phyloP scores from a whole-genome alignment of 164 flowering plant species.

The Liriodendron chinense region DNA sequence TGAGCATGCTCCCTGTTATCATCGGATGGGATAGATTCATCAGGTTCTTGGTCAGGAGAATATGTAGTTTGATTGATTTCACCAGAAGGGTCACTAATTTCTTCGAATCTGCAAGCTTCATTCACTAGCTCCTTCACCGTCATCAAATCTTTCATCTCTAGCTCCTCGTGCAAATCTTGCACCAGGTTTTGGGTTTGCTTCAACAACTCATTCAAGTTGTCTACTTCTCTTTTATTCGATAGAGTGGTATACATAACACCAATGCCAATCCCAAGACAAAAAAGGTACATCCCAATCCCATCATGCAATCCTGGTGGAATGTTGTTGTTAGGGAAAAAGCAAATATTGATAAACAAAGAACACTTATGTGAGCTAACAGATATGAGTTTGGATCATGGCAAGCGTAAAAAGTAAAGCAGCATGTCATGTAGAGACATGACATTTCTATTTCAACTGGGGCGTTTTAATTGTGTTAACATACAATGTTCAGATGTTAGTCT shows the following conservation, averaged over 20 bases:
- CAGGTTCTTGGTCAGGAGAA: conserved; percentile 20
- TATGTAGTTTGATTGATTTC: conserved; percentile 8
- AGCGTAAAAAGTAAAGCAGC: too few relatives aligned
- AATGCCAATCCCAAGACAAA: conserved; percentile 57
- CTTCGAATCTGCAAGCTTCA: conserved; percentile 41
- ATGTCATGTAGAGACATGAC: too few relatives aligned
- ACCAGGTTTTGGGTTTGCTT: conserved; percentile 69
- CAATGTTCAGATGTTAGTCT: too few relatives aligned
- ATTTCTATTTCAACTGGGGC: too few relatives aligned
- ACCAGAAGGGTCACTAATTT: conserved; percentile 24
- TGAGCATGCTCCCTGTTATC: conserved; percentile 20
- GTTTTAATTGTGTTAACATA: too few relatives aligned
- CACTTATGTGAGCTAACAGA: too few relatives aligned
- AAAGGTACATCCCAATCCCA: conserved; percentile 33
- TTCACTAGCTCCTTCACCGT: conserved; percentile 66
- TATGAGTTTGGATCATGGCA: too few relatives aligned
- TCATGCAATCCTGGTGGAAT: conserved; percentile 36
- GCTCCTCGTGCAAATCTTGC: conserved; percentile 85
- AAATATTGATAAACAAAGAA: too few relatives aligned
- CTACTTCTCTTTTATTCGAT: conserved; percentile 50
- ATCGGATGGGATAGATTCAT: conserved; percentile 15
- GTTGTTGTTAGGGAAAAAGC: not conserved
- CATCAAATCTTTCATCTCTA: conserved; percentile 83
- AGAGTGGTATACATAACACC: conserved; percentile 52
- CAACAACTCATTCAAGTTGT: conserved; percentile 52